Conservation (phyloP, 495 filamentous ascomycete genomes). For the Aspergillus cristatus region DNA sequence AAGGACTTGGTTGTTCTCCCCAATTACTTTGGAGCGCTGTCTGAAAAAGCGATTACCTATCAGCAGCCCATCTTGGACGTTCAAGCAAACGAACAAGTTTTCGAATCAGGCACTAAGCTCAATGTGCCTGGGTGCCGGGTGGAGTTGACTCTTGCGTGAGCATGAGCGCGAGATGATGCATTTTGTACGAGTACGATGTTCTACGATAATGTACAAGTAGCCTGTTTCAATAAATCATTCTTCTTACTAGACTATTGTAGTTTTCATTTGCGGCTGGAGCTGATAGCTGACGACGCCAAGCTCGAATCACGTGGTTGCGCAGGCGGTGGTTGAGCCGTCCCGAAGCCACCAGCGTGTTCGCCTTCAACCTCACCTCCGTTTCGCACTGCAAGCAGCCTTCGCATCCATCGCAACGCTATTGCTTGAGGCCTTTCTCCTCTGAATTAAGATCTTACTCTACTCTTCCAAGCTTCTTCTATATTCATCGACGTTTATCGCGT, state of each 20-base stretch:
- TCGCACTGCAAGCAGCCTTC: conserved; percentile 21
- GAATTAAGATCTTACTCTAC: neutral
- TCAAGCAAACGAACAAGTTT: conserved; percentile 1
- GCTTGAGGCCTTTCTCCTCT: conserved; percentile 15
- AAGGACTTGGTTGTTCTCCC: conserved; percentile 18
- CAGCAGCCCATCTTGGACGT: conserved; percentile 17
- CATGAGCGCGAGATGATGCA: neutral
- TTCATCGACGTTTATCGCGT: conserved; percentile 5
- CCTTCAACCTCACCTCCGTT: conserved; percentile 31
- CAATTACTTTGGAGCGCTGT: conserved; percentile 39
- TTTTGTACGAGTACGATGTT: too few species aligned
- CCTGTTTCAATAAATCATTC: too few species aligned
- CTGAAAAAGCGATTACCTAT: conserved; percentile 41
- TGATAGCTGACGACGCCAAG: conserved; percentile 33
- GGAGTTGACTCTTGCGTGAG: conserved; percentile 11
- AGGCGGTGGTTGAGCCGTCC: conserved; percentile 13
- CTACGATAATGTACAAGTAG: too few species aligned
- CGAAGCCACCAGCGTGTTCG: conserved; percentile 34
- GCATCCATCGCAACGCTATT: conserved; percentile 21
- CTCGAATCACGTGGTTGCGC: conserved; percentile 13
- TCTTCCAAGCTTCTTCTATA: conserved; percentile 4
- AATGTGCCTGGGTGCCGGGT: conserved; percentile 32
- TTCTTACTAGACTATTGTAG: too few species aligned
- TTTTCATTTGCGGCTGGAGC: too few species aligned
- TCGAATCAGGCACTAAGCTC: conserved; percentile 27